Conservation (phyloP, 306 rosid species). For the Citrullus colocynthis region DNA sequence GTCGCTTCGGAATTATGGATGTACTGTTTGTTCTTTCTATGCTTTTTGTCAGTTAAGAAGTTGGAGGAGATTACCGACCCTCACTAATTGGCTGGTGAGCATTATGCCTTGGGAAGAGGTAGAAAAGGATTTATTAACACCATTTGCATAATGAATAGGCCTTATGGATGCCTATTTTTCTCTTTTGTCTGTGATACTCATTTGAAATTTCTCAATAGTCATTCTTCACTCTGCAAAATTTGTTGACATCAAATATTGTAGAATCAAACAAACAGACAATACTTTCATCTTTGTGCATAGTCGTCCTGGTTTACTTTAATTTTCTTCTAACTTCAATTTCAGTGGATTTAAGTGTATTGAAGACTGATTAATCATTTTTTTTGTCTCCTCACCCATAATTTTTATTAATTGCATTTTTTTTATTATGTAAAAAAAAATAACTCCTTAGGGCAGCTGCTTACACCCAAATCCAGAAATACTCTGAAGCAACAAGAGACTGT, state of each 20-base stretch:
- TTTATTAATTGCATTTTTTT: neutral
- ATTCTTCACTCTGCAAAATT: neutral
- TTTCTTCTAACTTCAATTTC: neutral
- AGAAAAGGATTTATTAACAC: neutral
- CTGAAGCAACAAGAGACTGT: slow-evolving; percentile 77
- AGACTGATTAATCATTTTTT: neutral
- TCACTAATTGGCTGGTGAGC: too few relatives aligned
- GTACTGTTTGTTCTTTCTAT: too few relatives aligned
- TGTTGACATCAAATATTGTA: neutral
- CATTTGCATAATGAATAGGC: neutral
- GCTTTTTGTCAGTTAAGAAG: too few relatives aligned
- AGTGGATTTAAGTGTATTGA: neutral
- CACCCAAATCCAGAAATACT: slow-evolving; percentile 56
- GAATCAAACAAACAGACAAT: neutral
- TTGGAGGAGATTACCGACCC: too few relatives aligned
- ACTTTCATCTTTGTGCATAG: neutral
- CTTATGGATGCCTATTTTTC: neutral
- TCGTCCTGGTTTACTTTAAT: neutral
- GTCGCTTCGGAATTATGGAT: too few relatives aligned
- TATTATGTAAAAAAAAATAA: neutral
- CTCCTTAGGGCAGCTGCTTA: slow-evolving; percentile 86
- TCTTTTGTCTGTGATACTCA: neutral
- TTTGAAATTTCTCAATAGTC: neutral
- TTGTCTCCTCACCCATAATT: neutral
- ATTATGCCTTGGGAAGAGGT: neutral